Evolutionary conservation across 768 basidiomycete genomes (phyloP), one percentile per base, ranked within the genome.

Genomic region (Trichaptum fuscoviolaceum): DNA sequence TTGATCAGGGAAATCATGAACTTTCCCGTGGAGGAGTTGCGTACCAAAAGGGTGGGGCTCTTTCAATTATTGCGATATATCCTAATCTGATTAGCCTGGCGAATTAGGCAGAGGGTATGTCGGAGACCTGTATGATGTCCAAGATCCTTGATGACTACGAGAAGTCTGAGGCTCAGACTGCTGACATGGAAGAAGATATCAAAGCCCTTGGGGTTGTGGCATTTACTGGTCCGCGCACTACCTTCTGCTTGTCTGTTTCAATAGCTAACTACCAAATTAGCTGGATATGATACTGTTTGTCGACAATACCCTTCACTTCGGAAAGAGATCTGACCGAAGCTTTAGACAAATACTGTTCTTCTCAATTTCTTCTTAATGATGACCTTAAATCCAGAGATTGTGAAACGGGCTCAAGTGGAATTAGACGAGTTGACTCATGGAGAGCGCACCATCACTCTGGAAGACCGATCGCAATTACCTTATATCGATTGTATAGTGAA

Each of bases 171-270:
- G 42, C 15, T 52, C 42, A 52, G 42, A 52, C 2, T 52, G 42
- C 42, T 20, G 42, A 52, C 2, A 52, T 52, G 42, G 42, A 52
- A 52, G 42, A 52, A 52, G 42, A 52, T 12, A 52, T 52, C 15
- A 52, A 52, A 52, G 42, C 42, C 15, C 42, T 52, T 15, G 42
- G 42, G 15, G 42, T 52, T 52, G 15, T 52, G 12, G 20, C 42
- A 12, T 52, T 52, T 17, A 24, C 8, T 6, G 15, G 57, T 1
- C 24, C 27, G 18, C n/a, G 35, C 36, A 26, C n/a, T 8, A 3
- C 17, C 0, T 2, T 1, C 24, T 4, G 27, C 23, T 65, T 88
- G 90, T 7, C 91, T 83, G 65, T 82, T 84, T 84, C 78, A 61
- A 82, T 87, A 64, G 84, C 85, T 52, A 12, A 52, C 20, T 52